phyloP scores from a whole-genome alignment of 2,329 filamentous ascomycete species.

The Diaporthe destruens region DNA sequence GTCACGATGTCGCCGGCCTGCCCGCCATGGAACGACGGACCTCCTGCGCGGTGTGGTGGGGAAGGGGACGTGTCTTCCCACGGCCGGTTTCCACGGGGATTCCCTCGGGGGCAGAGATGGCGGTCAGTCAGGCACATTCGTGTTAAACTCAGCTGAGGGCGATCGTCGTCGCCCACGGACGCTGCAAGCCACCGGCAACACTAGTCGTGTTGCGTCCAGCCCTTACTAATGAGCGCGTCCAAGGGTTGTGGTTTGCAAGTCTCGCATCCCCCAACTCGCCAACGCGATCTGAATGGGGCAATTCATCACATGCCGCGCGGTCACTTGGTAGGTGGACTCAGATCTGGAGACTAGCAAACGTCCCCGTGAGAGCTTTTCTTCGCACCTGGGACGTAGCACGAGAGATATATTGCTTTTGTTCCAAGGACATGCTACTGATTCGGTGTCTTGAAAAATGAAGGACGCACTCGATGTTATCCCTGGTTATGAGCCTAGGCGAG shows the following conservation, averaged over 20 bases:
- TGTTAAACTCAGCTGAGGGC: not conserved
- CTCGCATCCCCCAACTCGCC: not conserved
- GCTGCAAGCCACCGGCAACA: slow-evolving; percentile 6
- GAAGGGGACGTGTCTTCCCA: slow-evolving; percentile 1
- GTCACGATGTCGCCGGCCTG: not conserved
- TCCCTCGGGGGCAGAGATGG: not conserved
- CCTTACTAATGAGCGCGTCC: not conserved
- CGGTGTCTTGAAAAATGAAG: not conserved
- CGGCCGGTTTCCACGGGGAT: slow-evolving; percentile 1
- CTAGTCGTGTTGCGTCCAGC: not conserved
- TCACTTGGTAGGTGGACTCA: not conserved
- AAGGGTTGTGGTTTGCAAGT: not conserved
- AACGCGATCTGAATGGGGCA: not conserved
- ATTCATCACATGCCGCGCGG: not conserved
- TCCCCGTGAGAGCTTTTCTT: not conserved
- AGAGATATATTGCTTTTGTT: slow-evolving; percentile 8
- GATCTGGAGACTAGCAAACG: slow-evolving; percentile 14
- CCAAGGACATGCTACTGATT: not conserved
- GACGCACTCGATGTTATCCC: not conserved
- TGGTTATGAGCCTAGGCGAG: not conserved
- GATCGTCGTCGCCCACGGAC: slow-evolving; percentile 17
- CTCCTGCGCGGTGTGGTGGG: not conserved
- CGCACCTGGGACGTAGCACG: not conserved
- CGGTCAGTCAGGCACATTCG: not conserved
- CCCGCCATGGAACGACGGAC: slow-evolving; percentile 6